Base-by-base conservation (phyloP, 2,329 filamentous ascomycete species). In the Monilinia fructigena region DNA sequence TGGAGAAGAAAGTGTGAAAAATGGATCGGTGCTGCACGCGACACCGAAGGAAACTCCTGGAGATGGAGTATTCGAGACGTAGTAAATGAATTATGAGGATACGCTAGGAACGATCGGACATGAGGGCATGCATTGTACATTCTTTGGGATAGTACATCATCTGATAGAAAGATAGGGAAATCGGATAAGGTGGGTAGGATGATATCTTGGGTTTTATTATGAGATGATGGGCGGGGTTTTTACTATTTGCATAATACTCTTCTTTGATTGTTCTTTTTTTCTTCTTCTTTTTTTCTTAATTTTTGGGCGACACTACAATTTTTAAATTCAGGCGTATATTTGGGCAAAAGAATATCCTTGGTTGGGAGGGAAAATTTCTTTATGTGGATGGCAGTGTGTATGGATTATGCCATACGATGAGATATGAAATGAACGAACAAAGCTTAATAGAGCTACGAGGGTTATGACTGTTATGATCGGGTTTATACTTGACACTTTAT, bases 1-100 rank as follows among this genome's bases (percentile, higher is more conserved):
- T 99, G 95, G 95, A 85, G 89, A 72, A 88, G 89, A 77, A 94
- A 93, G 79, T 94, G 94, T 72, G 89, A 91, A 76, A 88, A 86
- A 74, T 99, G 95, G 95, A 86, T 94, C 70, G 84, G 84, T 62
- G 80, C 83, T 70, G 78, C 72, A 47, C 55, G 67, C 20, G 81
- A 83, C 70, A 71, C 83, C 67, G 82, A 86, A 69, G 82, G 83
- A 72, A 84, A 84, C 70, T 81, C 84, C 63, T 93, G 90, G 92
- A 85, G 89, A 78, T 96, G 92, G 93, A 87, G 87, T 59, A 90
- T 89, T 67, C 82, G 86, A 67, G 85, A 88, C 71, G 83, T 85
- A 71, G 80, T 89, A 35, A 72, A 70, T 56, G 63, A 67, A 58
- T 68, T 69, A 47, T 68, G 64, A 68, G n/a, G 35, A 55, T 26